Evolutionary conservation across 345 rosid species (phyloP), one percentile per base, ranked within the genome.

Genomic region (Eucalyptus shirleyi): DNA sequence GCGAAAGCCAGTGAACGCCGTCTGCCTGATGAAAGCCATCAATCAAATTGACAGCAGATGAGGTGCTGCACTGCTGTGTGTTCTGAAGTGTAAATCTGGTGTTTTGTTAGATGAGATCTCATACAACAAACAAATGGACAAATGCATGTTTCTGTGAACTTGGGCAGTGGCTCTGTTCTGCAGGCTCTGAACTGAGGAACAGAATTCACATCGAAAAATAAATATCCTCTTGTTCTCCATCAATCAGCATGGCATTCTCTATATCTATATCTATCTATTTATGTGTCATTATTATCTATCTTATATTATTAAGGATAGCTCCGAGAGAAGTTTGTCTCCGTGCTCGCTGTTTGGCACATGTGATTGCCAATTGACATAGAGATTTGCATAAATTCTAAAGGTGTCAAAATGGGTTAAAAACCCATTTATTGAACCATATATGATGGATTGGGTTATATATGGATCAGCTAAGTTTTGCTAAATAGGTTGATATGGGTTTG

Each of bases 21-120:
- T 93, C 4, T 87, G 90, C 28, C 92, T 95, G 37, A 11, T 90
- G 47, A 90, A 94, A 89, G 92, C 91, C n/a, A 90, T 94, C 82
- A 40, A 23, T 13, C 72, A 89, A 28, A 60, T 88, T 28, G 24
- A 89, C 40, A 45, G 59, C 69, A 87, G 91, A 47, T 91, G 88
- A 90, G 67, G 23, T 3, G 83, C 83, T 40, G 42, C 42, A 21
- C 47, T 77, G 83, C 45, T 37, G 40, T 72, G 82, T 11, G 23
- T 9, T 19, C 23, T 72, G 47, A 77, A 77, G 28, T 77, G 47
- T 40, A 21, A 40, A 40, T 37, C 83, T 77, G 28, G 83, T 21
- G 44, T 34, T 5, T 69, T 8, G 82, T 32, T 37, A 37, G 83
- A 19, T 77, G 45, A 77, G 83, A 37, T 77, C 83, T 77, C 2